Evolutionary conservation across 192 early-diverging fungal genomes (phyloP), one percentile per base, ranked within the genome.

Genomic region (Umbelopsis sp.): DNA sequence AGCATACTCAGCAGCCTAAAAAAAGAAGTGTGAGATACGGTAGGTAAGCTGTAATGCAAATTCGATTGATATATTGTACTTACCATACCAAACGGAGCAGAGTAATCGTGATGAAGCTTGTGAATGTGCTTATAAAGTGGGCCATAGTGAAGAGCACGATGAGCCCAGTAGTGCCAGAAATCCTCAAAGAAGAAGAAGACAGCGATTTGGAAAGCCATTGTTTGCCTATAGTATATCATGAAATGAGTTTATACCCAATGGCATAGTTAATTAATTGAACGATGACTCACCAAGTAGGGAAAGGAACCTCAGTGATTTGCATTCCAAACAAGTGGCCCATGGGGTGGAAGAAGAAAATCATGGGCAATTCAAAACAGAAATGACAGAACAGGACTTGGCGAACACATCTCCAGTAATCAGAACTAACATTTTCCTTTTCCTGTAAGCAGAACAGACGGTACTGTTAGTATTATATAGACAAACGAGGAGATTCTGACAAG

Each of bases 61-160:
- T 41, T 41, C 4, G 11, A 65, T 22, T 51, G 69, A 83, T 71
- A 94, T 78, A 5, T 17, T 3, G n/a, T n/a, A 21, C 47, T 49
- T 20, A 49, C 47, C 47, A 49, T 49, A 14, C 95, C 96, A 56
- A 98, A 92, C 43, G 95, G 93, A 44, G 96, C 91, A 22, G 92
- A 85, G 83, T 91, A 96, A 77, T 94, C 88, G 82, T 98, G 96
- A 83, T 98, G 95, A 12, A 92, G 82, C 83, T 98, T 98, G 90
- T 98, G 96, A 69, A 98, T 91, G 69, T 85, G 78, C 72, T 93
- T 93, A 83, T 98, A 98, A 71, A 96, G 80, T 38, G 88, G 85
- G 3, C 91, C 91, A 76, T 90, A 92, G 86, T 98, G 96, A 65
- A 98, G 85, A 52, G 87, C 81, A 36, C 95, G 91, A 83, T 98